Evolutionary conservation across 306 rosid genomes (phyloP).

Genomic region (Pterocarpus santalinus): DNA sequence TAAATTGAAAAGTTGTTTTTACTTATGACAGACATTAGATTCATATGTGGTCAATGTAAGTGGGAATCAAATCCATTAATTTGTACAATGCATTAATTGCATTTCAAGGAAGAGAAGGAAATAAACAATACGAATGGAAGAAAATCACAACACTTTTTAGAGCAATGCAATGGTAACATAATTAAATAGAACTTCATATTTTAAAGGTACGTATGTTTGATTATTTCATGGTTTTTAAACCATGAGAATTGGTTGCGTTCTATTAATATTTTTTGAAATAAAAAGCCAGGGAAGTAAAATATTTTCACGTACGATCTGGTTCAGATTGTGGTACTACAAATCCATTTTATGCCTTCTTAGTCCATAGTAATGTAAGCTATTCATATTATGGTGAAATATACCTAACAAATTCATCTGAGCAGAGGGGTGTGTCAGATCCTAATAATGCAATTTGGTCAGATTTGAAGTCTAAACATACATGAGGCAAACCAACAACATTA

Average conservation of each 20-base stretch:
- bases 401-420: no score
- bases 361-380: no score
- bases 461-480: not conserved
- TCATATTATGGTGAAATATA: no score
- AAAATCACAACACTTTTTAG: not conserved
- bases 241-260: not conserved
- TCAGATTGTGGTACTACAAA: no score
- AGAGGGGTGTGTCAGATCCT: no score
- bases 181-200: not conserved
- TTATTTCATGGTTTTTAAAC: not conserved
- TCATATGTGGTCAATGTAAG: not conserved
- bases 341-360: no score
- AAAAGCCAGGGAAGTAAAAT: no score
- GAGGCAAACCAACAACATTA: not conserved
- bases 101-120: constrained; percentile 2
- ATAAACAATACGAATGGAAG: not conserved
- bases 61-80: not conserved
- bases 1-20: constrained; percentile 36
- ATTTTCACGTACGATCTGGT: no score
- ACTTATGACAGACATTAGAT: constrained; percentile 36
- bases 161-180: not conserved
- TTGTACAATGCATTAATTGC: constrained; percentile 12
- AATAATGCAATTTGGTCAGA: no score
- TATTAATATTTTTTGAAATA: not conserved
- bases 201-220: not conserved